Base-by-base conservation (phyloP, 2,329 filamentous ascomycete genomes). In the Dendrostoma leiphaemia region DNA sequence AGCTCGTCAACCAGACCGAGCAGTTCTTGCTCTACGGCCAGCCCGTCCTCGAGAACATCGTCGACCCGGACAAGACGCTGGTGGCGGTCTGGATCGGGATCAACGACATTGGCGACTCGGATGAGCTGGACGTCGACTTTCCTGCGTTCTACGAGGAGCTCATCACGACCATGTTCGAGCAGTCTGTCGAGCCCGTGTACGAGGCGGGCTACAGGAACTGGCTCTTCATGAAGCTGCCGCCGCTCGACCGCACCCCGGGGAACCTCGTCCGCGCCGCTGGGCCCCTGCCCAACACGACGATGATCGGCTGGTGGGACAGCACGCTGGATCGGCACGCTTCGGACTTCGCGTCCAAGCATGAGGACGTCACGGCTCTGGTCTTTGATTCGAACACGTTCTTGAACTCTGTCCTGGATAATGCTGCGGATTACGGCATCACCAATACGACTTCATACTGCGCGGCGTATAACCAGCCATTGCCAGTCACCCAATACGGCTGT, bases 41-140 rank as follows among this genome's bases (percentile, higher is more conserved):
- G 46, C 69, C 69, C 0, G 71, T 71, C 10, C 67, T 78, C 3
- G 55, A 61, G 21, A 54, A 62, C 23, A 54, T 56, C 13, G 46
- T 72, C 17, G 61, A 73, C 9, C 65, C 71, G 15, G 59, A 65
- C 4, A 64, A 71, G 17, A 70, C 75, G 1, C 66, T 83, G 2
- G 71, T 81, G 0, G 74, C 74, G 2, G 63, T 81, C 34, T 83
- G 76, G 74, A 83, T 83, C 43, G 81, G 78, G 1, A 72, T 83
- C 55, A 83, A 83, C 61, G 80, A 83, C 53, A 79, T 83, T 57
- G 72, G 70, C 58, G 79, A 83, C 61, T 73, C 74, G 6, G 69
- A 66, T 13, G 71, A 73, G 37, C 74, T 72, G 29, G 69, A 59
- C 12, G 65, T 74, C 12, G 66, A 70, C 10, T 81, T 80, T 57